These are phyloP conservation scores for Nitzschia putrida DNA, from an alignment of 108 stramenopile species.

Conservation along the genomic window DNA sequence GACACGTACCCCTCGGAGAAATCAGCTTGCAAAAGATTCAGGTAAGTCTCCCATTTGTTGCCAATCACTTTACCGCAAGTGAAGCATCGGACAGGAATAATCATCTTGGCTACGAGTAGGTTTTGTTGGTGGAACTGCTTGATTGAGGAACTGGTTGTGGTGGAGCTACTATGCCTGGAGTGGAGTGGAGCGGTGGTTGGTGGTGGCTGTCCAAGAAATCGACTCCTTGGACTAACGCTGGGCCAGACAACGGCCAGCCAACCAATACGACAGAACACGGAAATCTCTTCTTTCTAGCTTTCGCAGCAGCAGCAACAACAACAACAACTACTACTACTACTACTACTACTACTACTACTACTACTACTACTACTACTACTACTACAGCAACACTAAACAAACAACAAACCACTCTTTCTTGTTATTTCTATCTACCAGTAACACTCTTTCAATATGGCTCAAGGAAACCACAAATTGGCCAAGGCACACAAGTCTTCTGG, in stretches of 20 bases:
- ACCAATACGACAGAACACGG: no score
- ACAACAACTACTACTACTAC: no score
- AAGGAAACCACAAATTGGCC: constrained; percentile 48
- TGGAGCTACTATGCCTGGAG: neutral
- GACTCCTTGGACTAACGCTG: no score
- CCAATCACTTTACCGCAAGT: constrained; percentile 99
- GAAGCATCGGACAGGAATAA: constrained; percentile 99
- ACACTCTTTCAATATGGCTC: constrained; percentile 42
- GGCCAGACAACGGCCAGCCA: no score
- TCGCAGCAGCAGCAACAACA: no score
- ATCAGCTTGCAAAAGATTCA: constrained; percentile 92
- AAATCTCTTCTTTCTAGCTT: no score
- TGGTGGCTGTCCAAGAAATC: no score
- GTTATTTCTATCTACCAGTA: no score
- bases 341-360: no score
- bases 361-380: no score
- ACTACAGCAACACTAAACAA: no score
- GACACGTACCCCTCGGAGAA: constrained; percentile 86
- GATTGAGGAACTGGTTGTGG: neutral
- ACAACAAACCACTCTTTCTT: no score
- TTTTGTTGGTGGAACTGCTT: neutral
- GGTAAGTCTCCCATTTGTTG: constrained; percentile 99
- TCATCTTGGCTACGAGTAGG: constrained; percentile 67
- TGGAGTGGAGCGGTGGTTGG: neutral
- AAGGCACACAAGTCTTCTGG: constrained; percentile 34